Evolutionary conservation across 345 rosid species (phyloP).

Genomic region (Lepidium aucheri): DNA sequence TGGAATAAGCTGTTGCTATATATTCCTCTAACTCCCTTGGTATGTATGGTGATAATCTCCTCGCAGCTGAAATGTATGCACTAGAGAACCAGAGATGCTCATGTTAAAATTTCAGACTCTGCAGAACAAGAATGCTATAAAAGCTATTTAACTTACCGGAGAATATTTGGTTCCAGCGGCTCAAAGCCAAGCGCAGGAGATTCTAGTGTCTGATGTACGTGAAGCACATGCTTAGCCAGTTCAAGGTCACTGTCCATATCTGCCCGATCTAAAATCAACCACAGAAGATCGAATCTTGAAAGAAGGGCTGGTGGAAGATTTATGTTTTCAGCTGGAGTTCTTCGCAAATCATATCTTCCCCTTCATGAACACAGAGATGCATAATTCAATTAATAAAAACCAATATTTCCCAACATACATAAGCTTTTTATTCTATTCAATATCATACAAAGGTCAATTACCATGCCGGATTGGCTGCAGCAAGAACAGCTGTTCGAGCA

Average conservation of each 20-base stretch:
- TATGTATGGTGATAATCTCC: slow-evolving; percentile 72
- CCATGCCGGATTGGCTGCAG: slow-evolving; percentile 99
- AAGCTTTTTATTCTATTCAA: background rate
- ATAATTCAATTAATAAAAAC: no score
- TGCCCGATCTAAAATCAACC: slow-evolving; percentile 96
- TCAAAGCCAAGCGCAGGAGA: slow-evolving; percentile 92
- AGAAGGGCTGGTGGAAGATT: slow-evolving; percentile 96
- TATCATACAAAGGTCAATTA: slow-evolving; percentile 21
- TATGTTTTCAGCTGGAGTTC: slow-evolving; percentile 97
- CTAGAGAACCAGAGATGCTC: slow-evolving; percentile 34
- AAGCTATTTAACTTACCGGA: slow-evolving; percentile 44
- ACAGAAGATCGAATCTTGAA: slow-evolving; percentile 86
- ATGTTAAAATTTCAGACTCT: background rate
- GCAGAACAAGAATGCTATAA: background rate
- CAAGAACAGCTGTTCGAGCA: slow-evolving; percentile 96
- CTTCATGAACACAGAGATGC: slow-evolving; percentile 33
- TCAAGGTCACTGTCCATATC: slow-evolving; percentile 97
- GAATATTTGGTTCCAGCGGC: slow-evolving; percentile 77
- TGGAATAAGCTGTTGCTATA: slow-evolving; percentile 82
- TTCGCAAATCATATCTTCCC: slow-evolving; percentile 92
- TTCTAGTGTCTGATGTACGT: slow-evolving; percentile 82
- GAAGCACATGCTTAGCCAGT: slow-evolving; percentile 87
- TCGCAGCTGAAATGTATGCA: slow-evolving; percentile 91
- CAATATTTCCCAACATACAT: background rate
- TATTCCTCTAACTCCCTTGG: slow-evolving; percentile 92